Conservation (phyloP, 306 rosid species). For the Cicer cuneatum region DNA sequence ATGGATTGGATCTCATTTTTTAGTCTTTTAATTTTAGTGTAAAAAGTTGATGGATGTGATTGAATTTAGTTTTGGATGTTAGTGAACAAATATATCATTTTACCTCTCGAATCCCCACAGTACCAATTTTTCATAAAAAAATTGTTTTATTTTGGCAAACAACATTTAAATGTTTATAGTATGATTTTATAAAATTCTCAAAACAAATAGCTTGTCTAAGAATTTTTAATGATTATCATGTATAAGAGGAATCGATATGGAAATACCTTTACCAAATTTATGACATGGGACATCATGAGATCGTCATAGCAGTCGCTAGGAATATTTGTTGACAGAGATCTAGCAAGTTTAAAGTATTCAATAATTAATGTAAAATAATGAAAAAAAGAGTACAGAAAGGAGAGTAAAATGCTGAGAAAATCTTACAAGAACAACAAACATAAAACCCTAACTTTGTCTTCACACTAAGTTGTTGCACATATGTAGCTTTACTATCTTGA, state of each 20-base stretch:
- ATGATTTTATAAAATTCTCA: too few species aligned
- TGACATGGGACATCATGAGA: constrained; percentile 70
- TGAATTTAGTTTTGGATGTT: too few species aligned
- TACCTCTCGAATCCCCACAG: too few species aligned
- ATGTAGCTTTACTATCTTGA: background rate
- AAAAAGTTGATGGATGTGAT: too few species aligned
- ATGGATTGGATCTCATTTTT: too few species aligned
- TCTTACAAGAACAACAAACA: background rate
- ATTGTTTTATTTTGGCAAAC: too few species aligned
- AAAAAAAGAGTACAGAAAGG: background rate
- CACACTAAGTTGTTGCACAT: background rate
- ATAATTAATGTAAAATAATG: background rate
- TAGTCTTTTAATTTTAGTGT: too few species aligned
- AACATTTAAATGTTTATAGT: too few species aligned
- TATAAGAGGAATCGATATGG: constrained; percentile 13
- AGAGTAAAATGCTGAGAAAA: background rate
- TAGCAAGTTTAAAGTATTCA: background rate
- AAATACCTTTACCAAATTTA: constrained; percentile 79
- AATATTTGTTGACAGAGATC: background rate
- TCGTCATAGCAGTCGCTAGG: constrained; percentile 67
- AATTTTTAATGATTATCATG: background rate
- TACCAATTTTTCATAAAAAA: too few species aligned
- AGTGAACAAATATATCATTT: too few species aligned
- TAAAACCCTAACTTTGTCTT: background rate
- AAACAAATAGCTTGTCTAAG: too few species aligned